These are phyloP conservation scores for Saccharomyces hybrid DNA, from an alignment of 1,139 yeast species.

Conservation along the genomic window DNA sequence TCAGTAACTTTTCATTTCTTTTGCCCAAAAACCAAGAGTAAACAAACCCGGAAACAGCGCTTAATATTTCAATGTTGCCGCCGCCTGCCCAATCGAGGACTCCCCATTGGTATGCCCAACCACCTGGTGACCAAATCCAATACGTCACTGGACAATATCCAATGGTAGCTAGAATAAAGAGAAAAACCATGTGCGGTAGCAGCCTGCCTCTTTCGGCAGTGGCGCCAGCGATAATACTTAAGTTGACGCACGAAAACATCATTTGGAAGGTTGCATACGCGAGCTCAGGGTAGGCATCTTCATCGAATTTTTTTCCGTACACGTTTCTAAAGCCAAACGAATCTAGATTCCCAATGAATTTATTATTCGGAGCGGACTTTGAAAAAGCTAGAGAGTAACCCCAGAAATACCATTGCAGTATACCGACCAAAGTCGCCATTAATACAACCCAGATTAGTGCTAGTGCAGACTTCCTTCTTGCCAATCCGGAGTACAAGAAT, in stretches of 20 bases:
- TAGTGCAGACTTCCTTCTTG: constrained; percentile 83
- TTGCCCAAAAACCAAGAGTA: constrained; percentile 77
- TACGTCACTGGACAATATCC: constrained; percentile 90
- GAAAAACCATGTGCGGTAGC: constrained; percentile 73
- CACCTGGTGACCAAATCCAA: constrained; percentile 91
- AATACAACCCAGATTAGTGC: constrained; percentile 80
- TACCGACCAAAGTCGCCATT: constrained; percentile 69
- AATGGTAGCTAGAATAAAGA: constrained; percentile 81
- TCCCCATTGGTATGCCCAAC: constrained; percentile 92
- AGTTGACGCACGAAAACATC: constrained; percentile 83
- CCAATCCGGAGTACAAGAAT: constrained; percentile 84
- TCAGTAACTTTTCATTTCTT: constrained; percentile 72
- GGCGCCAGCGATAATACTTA: constrained; percentile 91
- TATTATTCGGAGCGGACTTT: constrained; percentile 55
- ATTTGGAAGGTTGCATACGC: constrained; percentile 83
- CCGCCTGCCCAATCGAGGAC: constrained; percentile 97
- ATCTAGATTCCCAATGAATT: constrained; percentile 78
- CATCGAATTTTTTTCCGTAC: constrained; percentile 39
- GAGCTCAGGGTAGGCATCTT: constrained; percentile 60
- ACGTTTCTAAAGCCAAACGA: constrained; percentile 74
- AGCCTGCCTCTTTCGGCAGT: constrained; percentile 90
- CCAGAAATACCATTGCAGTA: constrained; percentile 96
- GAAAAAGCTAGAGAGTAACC: constrained; percentile 90
- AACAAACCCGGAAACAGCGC: constrained; percentile 87
- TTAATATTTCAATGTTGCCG: constrained; percentile 89